phyloP scores from a whole-genome alignment of 177 flowering plant genomes.

The Vitis hybrid region DNA sequence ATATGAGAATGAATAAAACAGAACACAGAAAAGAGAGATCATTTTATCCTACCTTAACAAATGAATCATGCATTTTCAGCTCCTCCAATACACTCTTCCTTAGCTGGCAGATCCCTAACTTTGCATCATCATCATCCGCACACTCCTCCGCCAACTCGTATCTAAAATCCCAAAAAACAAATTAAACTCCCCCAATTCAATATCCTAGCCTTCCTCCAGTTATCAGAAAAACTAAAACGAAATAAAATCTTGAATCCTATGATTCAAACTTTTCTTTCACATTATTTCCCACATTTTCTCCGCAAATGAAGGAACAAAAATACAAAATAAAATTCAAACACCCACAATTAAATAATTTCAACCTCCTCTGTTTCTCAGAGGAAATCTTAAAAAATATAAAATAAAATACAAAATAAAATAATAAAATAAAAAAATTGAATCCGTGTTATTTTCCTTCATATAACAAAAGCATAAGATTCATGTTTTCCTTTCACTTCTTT shows the following conservation, averaged over 20 bases:
- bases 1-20: conserved; percentile 1
- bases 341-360: not conserved
- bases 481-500: too few species aligned
- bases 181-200: not conserved
- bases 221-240: too few species aligned
- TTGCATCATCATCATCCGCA: conserved; percentile 93
- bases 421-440: too few species aligned
- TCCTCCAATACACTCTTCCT: conserved; percentile 62
- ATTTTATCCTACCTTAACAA: conserved; percentile 43
- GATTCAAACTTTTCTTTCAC: too few species aligned
- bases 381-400: too few species aligned
- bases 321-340: not conserved
- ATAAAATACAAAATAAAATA: too few species aligned
- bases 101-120: conserved; percentile 55
- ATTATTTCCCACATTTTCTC: too few species aligned
- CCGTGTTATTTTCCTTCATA: too few species aligned
- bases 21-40: not conserved
- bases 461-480: too few species aligned
- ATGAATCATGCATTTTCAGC: conserved; percentile 75
- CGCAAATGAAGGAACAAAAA: too few species aligned
- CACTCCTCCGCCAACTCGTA: conserved; percentile 90
- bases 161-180: conserved; percentile 31
- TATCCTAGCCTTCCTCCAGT: too few species aligned
- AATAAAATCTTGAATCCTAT: too few species aligned
- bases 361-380: not conserved